Base-by-base conservation (phyloP, 257 asterid genomes). In the Henckelia pumila region DNA sequence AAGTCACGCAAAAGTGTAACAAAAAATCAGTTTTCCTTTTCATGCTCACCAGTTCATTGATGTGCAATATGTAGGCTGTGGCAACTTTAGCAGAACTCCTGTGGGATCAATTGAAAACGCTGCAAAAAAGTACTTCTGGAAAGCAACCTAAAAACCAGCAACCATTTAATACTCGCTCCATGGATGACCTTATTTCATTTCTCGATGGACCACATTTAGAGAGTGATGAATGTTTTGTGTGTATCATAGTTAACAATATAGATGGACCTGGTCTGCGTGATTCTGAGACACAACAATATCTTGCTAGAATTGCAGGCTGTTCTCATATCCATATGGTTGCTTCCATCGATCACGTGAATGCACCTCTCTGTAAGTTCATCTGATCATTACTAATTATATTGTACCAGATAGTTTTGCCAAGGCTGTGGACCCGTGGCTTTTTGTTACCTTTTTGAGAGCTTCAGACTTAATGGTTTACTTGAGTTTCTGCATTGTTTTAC, bases 241-340 rank as follows among this genome's bases (percentile, higher is more conserved):
- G 95, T 68, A 49, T 90, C 56, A 32, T 90, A 59, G 81, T 91
- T 75, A 88, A 91, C 81, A 90, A 88, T 53, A 93, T 93, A 56
- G 99, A 90, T 62, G 99, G 99, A 23, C 95, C 96, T 22, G 87
- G 83, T 32, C 66, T 94, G 80, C 93, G 95, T 14, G 97, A 94
- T 61, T 71, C 95, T 20, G 99, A 93, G 61, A 80, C 86, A 33
- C 99, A 91, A 79, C 95, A 86, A 56, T 79, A 74, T 78, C 89
- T 94, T 25, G 95, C 96, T 33, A 84, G 95, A 75, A 75, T 88
- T 4, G 95, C 95, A 55, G 92, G 92, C 70, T 94, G 95, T 76
- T 80, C 99, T 68, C 93, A 88, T 77, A 73, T 91, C 63, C 91
- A 84, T 56, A 63, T 91, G 70, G 84, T 91, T 77, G 96, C 99